Percentiles rank a stretch among this genome's conserved stretches.
phyloP scores from a whole-genome alignment of 176 grass and related monocot species.

The Rhipidocladum racemiflorum region DNA sequence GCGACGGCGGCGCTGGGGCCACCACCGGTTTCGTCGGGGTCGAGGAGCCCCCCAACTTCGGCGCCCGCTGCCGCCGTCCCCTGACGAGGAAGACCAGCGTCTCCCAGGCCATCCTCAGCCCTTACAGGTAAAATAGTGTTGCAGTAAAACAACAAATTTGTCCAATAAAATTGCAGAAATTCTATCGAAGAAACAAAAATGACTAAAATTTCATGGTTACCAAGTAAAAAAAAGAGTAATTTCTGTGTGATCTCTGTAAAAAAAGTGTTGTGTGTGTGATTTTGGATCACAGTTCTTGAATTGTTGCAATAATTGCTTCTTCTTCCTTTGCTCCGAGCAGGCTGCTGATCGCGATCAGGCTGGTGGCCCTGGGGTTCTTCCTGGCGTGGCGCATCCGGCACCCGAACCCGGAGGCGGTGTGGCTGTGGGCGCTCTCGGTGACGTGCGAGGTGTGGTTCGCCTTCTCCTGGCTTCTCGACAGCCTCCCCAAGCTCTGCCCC shows the following conservation, averaged over 20 bases:
- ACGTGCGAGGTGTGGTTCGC: conserved; percentile 90
- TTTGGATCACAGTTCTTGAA: not conserved
- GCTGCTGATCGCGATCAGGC: conserved; percentile 62
- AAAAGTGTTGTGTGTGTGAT: not conserved
- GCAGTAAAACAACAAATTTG: not conserved
- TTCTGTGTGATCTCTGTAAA: no score
- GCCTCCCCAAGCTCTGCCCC: conserved; percentile 83
- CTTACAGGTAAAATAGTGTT: conserved; percentile 87
- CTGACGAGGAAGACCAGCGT: conserved; percentile 79
- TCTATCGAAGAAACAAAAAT: not conserved
- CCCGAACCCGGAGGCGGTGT: conserved; percentile 72
- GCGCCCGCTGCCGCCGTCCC: conserved; percentile 53
- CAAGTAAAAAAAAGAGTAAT: not conserved
- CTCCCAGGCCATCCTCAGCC: conserved; percentile 82
- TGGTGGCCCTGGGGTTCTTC: conserved; percentile 79
- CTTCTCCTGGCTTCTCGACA: conserved; percentile 95
- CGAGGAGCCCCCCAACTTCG: conserved; percentile 82
- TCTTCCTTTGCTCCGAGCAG: conserved; percentile 32
- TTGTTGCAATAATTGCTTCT: not conserved
- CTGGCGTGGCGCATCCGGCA: conserved; percentile 81
- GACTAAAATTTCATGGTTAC: not conserved
- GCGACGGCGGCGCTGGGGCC: not conserved
- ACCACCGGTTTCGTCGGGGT: conserved; percentile 58
- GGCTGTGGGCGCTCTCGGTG: conserved; percentile 82
- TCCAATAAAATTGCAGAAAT: not conserved